Evolutionary conservation across 768 basidiomycete species (phyloP).

Genomic region (Myochromella boudieri): DNA sequence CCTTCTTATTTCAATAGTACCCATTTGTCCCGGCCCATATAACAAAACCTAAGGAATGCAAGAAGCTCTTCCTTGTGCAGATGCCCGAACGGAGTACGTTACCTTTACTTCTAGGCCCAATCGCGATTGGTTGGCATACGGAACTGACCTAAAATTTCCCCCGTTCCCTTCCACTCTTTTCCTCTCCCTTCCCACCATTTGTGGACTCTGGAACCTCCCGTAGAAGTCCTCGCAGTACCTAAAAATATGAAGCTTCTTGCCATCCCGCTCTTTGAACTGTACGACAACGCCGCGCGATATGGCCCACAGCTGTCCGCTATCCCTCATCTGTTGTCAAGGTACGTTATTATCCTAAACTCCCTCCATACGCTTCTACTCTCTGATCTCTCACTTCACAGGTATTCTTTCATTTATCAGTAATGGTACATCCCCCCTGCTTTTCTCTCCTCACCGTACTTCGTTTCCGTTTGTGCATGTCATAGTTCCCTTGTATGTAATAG

Average conservation of each 20-base stretch:
- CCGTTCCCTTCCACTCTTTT: background rate
- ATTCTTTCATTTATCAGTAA: conserved; percentile 80
- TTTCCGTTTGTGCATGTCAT: no score
- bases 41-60: conserved; percentile 97
- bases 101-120: no score
- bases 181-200: background rate
- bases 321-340: conserved; percentile 88
- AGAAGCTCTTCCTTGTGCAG: conserved; percentile 92
- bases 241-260: conserved; percentile 99
- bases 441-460: no score
- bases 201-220: background rate
- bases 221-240: conserved; percentile 95
- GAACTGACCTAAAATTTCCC: no score
- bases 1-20: conserved; percentile 51
- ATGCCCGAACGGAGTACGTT: conserved; percentile 91
- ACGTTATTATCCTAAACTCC: conserved; percentile 19
- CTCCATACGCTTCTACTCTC: background rate
- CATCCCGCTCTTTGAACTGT: conserved; percentile 94
- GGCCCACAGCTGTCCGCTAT: conserved; percentile 95
- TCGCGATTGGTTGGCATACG: no score
- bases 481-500: no score
- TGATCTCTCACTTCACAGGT: conserved; percentile 40
- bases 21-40: conserved; percentile 95
- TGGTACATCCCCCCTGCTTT: background rate
- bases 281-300: conserved; percentile 95